Evolutionary conservation across 129 eudicot species (phyloP), one percentile per base, ranked within the genome.

Genomic region (Flaveria bidentis): DNA sequence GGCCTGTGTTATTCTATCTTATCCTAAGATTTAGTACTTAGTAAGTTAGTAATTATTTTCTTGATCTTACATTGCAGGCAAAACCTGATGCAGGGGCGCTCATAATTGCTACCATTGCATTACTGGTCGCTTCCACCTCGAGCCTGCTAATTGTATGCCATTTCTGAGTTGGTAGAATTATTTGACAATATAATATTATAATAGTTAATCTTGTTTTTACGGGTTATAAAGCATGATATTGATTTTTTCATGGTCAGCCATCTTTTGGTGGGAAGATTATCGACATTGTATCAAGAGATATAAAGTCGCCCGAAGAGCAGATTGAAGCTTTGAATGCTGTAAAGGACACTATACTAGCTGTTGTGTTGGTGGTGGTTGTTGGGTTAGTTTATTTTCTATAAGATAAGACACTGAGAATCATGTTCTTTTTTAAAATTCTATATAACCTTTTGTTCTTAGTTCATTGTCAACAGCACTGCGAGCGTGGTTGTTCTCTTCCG

Each of bases 261-360:
- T 81, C 84, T 30, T 85, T 76, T 81, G 88, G 88, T 44, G 88
- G 88, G 74, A 72, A 68, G 74, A 81, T 85, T 17, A 85, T 85
- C 16, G 88, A 85, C 75, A 81, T 85, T 17, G 88, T 85, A 9
- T 85, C 88, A 42, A 81, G 85, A 81, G 85, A 81, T 67, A 77
- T 78, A 73, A 81, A 47, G 81, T 72, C 88, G 44, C 88, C 88
- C 3, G 83, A 81, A 81, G 85, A 85, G 46, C 85, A 85, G 63
- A 72, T 71, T n/a, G 76, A 85, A 69, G 88, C 88, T 72, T 46
- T 82, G 76, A 76, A 61, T 66, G 85, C 83, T 45, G 81, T 85
- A 47, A 81, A 78, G 77, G 82, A 69, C 75, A 85, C 85, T 14
- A 78, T 85, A 51, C 72, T 85, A 60, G 83, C 80, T 7, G 76